Evolutionary conservation across 257 asterid genomes (phyloP), one percentile per base, ranked within the genome.

Genomic region (Cruciata laevipes): DNA sequence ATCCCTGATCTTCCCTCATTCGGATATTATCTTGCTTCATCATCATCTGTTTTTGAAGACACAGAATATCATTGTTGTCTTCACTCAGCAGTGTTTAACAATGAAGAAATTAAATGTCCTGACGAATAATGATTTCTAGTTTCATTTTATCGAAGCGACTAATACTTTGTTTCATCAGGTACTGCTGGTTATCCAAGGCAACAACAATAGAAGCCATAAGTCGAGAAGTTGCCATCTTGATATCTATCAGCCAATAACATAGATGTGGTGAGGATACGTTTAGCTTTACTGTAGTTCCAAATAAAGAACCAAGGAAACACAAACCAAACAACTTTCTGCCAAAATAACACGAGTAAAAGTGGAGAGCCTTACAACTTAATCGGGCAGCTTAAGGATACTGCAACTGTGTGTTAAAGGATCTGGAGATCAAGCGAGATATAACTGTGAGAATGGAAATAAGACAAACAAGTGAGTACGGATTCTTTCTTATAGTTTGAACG

Each of bases 41-140:
- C 30, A 58, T 24, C 0, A 44, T 27, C 30, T 27, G 30, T 27
- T 1, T 27, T 27, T 27, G 2, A 27, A 2, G 2, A 27, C 30
- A 27, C 30, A 27, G 30, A 27, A 27, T 27, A 27, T 3, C 18
- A 30, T 58, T 44, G 57, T 51, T 18, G 10, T 18, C 23, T 18
- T 51, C 7, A 17, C 23, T 16, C 64, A 30, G 17, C n/a, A 5
- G 14, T 30, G 38, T 60, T 30, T 40, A 14, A 32, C 64, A 60
- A 24, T 27, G 63, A 12, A 60, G 21, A 60, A 60, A n/a, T n/a
- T n/a, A n/a, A n/a, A 60, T 60, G 65, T 60, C 18, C 65, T 60
- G 40, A 60, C 20, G 42, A 5, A 25, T 60, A 6, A 60, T 32
- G 11, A 25, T 30, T 11, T 16, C 20, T 3, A 16, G 12, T 13